A percentile compares a stretch with the other conserved stretches of the same genome.
These are phyloP conservation scores for Fusarium tricinctum DNA, from an alignment of 2,329 filamentous ascomycete genomes.

Conservation along the genomic window DNA sequence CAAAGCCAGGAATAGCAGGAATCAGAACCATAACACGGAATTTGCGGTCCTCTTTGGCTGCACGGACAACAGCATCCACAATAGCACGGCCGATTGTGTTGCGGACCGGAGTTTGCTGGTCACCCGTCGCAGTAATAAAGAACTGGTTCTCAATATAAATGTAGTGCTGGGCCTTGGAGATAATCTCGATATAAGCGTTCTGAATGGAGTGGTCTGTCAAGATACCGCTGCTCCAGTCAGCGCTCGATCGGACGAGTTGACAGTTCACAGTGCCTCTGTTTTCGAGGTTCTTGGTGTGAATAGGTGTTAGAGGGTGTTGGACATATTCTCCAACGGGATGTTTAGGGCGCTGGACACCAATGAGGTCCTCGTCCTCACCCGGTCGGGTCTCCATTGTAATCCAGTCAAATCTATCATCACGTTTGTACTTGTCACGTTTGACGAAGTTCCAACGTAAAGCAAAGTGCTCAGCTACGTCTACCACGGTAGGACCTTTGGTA, in stretches of 20 bases:
- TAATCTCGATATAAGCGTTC: slow-evolving; percentile 87
- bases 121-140: slow-evolving; percentile 94
- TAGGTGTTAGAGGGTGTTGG: slow-evolving; percentile 79
- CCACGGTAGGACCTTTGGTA: slow-evolving; percentile 87
- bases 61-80: slow-evolving; percentile 87
- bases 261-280: slow-evolving; percentile 81
- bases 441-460: slow-evolving; percentile 95
- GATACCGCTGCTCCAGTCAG: slow-evolving; percentile 95
- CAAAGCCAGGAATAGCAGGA: slow-evolving; percentile 92
- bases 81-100: slow-evolving; percentile 92
- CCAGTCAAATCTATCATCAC: slow-evolving; percentile 87
- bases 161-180: slow-evolving; percentile 88
- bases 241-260: slow-evolving; percentile 89
- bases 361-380: slow-evolving; percentile 78
- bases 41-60: slow-evolving; percentile 84
- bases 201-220: slow-evolving; percentile 87
- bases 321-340: slow-evolving; percentile 91
- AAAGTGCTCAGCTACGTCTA: slow-evolving; percentile 97
- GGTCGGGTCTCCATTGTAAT: slow-evolving; percentile 73
- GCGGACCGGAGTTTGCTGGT: slow-evolving; percentile 86
- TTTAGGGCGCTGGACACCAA: slow-evolving; percentile 89
- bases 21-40: slow-evolving; percentile 93
- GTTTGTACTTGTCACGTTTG: slow-evolving; percentile 98
- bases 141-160: slow-evolving; percentile 99
- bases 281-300: slow-evolving; percentile 74